Conservation (phyloP, 495 filamentous ascomycete species). For the Amniculicola lignicola region DNA sequence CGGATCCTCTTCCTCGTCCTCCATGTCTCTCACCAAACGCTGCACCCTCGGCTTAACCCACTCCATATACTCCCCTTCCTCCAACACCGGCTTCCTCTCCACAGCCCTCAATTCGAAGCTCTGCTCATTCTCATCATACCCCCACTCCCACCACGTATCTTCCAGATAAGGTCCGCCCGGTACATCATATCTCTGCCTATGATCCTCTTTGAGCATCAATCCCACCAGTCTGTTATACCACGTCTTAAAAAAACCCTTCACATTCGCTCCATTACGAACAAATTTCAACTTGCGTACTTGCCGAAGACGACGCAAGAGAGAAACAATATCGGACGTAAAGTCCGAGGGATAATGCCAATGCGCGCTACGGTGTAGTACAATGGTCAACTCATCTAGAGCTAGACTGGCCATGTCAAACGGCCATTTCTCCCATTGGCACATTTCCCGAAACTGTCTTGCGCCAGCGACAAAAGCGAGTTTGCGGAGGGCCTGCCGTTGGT, state of each 20-base stretch:
- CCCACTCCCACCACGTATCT: conserved; percentile 39
- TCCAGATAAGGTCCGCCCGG: conserved; percentile 17
- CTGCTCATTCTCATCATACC: conserved; percentile 30
- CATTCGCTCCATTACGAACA: conserved; percentile 34
- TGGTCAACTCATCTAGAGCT: conserved; percentile 30
- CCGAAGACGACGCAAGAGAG: conserved; percentile 32
- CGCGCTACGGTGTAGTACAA: conserved; percentile 34
- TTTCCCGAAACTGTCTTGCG: conserved; percentile 30
- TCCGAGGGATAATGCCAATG: conserved; percentile 37
- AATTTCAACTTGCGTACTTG: conserved; percentile 33
- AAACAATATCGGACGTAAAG: conserved; percentile 32
- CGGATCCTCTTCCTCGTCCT: conserved; percentile 37
- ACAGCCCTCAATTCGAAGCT: conserved; percentile 27
- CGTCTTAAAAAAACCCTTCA: conserved; percentile 37
- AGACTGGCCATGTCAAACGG: conserved; percentile 33
- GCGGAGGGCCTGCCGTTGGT: conserved; percentile 31
- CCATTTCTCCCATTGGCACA: conserved; percentile 31
- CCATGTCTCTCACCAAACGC: conserved; percentile 30
- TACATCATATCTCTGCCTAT: conserved; percentile 33
- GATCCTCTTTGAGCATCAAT: conserved; percentile 38
- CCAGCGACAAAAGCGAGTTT: conserved; percentile 33
- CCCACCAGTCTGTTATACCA: conserved; percentile 39
- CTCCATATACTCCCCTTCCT: conserved; percentile 34
- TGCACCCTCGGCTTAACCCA: conserved; percentile 32
- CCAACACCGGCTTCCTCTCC: conserved; percentile 30